Base-by-base conservation (phyloP, 2,329 filamentous ascomycete species). In the Fusarium sulawesiense region DNA sequence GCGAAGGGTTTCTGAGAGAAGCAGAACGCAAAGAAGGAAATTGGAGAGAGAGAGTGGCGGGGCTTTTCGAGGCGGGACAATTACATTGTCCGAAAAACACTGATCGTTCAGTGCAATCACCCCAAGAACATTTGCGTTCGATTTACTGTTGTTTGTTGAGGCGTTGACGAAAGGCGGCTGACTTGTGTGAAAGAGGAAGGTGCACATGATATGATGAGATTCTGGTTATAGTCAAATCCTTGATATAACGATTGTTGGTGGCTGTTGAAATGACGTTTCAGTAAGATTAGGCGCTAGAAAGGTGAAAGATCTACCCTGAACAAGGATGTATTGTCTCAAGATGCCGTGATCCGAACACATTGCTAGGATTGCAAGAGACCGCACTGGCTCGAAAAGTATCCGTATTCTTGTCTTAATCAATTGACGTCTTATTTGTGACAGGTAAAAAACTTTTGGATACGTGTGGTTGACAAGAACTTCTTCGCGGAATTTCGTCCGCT, bases 1-100 rank as follows among this genome's bases (percentile, higher is more conserved):
- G 27, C 7, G 14, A 16, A 32, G 7, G 7, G 7, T 32, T 16
- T 16, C 30, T 10, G 6, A 37, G 16, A 18, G 14, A 37, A 34
- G 9, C 4, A 32, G 5, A 9, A 0, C 0, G 30, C 5, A 32
- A 18, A 34, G 32, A 34, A 10, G 5, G 32, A 0, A 18, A 5
- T 34, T 37, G 9, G 16, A 37, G 5, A 11, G 10, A 4, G 16
- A 10, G 16, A 34, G 16, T 18, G 16, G 16, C 32, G 32, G 16
- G 32, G 4, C 32, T 18, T 16, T 10, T 10, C 4, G 32, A 37
- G 5, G 32, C 32, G 32, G 16, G 32, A n/a, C 5, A 18, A 37
- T 10, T 11, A 1, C 10, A 18, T 0, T 37, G 32, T 4, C 16
- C 0, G 8, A 18, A 18, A 11, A 37, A 5, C 32, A 11, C 32